Evolutionary conservation across 1,139 yeast species (phyloP), one percentile per base, ranked within the genome.

Genomic region (Blastobotrys buckinghamii): DNA sequence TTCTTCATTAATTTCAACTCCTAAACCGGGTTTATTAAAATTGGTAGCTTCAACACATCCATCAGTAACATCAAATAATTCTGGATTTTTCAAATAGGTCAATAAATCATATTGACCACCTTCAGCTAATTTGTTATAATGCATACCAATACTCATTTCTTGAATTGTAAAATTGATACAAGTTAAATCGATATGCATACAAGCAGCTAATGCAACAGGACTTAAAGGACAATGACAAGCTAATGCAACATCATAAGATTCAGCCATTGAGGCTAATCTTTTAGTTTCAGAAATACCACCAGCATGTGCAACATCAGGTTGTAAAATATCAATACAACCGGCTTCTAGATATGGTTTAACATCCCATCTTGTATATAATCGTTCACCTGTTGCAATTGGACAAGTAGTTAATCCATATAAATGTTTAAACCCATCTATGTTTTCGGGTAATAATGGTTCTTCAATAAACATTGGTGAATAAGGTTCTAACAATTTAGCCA

Each of bases 221-320:
- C 67, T 67, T 26, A 63, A 53, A 26, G 67, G 67, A 35, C 67
- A 63, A 45, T 63, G 67, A 10, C 67, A 67, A 15, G 67, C 67
- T 7, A 63, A 39, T 2, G 63, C 67, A 29, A 63, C 58, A 46
- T 63, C 67, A 47, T 61, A 63, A 2, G 66, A 55, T 50, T 63
- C 67, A 15, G 67, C 66, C 62, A 63, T 58, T 34, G 53, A 49
- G 4, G 67, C 66, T 39, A 63, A 61, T 39, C 56, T 46, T 49
- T 56, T 54, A 24, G 60, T 55, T 42, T 63, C 67, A 10, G 67
- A 57, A 24, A 63, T 63, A 2, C 67, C 67, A 22, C 67, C 67
- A 32, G 59, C 53, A 40, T 64, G 67, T 19, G 65, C 56, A 39
- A 63, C 55, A 48, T 63, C 67, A 5, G 67, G 67, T 55, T 63